Evolutionary conservation across 768 basidiomycete species (phyloP), one percentile per base, ranked within the genome.

Genomic region (Suillus brevipes): DNA sequence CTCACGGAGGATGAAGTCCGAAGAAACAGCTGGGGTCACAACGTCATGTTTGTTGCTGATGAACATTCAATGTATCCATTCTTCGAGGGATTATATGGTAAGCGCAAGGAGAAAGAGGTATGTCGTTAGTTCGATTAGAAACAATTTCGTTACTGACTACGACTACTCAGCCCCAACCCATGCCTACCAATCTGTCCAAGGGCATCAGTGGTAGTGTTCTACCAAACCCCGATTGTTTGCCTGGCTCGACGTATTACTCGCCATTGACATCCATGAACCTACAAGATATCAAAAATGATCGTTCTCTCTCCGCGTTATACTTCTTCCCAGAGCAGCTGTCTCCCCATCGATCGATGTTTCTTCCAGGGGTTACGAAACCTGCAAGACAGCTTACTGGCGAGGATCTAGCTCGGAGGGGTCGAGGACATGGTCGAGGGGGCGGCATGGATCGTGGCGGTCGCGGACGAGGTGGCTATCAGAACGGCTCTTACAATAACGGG

Each of bases 51-150:
- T 76, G 88, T 94, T 20, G 86, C 88, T 38, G 90, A 95, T 56
- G 89, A 91, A 31, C 92, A 97, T 78, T 85, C 87, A 52, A 76
- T 99, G 50, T 97, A 94, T 77, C 89, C 94, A 6, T 89, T 89
- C 69, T 89, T 97, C 70, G 94, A 95, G 74, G 85, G 86, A 38
- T 78, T 99, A 60, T 99, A 99, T 74, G 94, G 92, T 16, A 96
- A 97, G 75, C 88, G 90, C 67, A 94, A 93, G 75, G 87, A 80
- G 63, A 77, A 75, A 61, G 88, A 94, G 75, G 95, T 94, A 71
- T 78, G 87, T 70, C 10, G 58, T 42, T 12, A 28, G 12, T 42
- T 59, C 3, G 3, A 42, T 12, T 23, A 28, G 16, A 34, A 42
- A 20, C 31, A 4, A 49, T 61, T 60, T 38, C 45, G 67, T 65